Evolutionary conservation across 352 stramenopile species (phyloP), one percentile per base, ranked within the genome.

Genomic region (Phytophthora multivora): DNA sequence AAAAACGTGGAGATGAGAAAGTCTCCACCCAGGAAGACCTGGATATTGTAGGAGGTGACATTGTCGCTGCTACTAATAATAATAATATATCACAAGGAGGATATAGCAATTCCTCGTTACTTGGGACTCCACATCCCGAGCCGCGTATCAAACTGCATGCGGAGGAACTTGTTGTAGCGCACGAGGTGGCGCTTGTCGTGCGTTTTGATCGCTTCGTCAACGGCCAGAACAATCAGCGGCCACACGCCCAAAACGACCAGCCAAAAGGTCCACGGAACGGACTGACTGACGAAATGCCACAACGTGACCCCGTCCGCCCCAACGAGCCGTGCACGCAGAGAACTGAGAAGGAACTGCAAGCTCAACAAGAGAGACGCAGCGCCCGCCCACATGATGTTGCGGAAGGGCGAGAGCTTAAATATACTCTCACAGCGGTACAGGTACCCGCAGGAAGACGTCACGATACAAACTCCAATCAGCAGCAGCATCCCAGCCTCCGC

Each of bases 101-200:
- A n/a, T n/a, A n/a, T 23, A 23, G 4, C 21, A 23, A 23, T 23
- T 23, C 21, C 21, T 23, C 21, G 21, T 23, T 23, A 33, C 28
- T 93, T 93, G 10, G 87, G 87, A 36, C 85, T 94, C 87, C 87
- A 96, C 87, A 96, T 96, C 6, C 87, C 87, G 28, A 96, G 77
- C 0, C 86, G 71, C 8, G 87, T 96, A 59, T 96, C 87, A 59
- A 96, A 96, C 43, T 96, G 85, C 87, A 96, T 96, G 33, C 87
- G 74, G 7, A 96, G 51, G 40, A 93, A 95, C 46, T 91, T 91
- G 74, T 93, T 89, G 58, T 91, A 96, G 18, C 87, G 74, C 21
- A 80, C 73, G 45, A 93, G 63, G 51, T 93, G 74, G n/a, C 75
- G 66, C 33, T 83, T 83, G 50, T 96, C 87, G 57, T 93, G 82